phyloP scores from a whole-genome alignment of 2,329 filamentous ascomycete genomes.

The Exophiala calicioides region DNA sequence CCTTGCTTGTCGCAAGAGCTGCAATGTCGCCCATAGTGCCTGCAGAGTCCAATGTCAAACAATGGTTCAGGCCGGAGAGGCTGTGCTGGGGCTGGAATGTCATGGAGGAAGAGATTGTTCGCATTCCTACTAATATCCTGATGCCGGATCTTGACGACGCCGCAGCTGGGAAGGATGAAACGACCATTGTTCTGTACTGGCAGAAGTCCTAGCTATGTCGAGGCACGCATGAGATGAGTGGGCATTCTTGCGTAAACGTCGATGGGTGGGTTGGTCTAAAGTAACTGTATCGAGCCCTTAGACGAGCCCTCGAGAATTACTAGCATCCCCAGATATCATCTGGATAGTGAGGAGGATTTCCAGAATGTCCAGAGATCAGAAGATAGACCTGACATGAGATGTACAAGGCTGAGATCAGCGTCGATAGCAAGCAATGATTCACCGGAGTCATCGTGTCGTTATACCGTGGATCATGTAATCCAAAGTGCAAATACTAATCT shows the following conservation, averaged over 20 bases:
- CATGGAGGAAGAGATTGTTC: constrained; percentile 39
- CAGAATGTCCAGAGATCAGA: too few species aligned
- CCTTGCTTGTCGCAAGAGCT: constrained; percentile 21
- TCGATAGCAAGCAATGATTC: too few species aligned
- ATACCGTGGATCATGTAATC: not conserved
- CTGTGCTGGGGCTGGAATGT: constrained; percentile 48
- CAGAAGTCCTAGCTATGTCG: constrained; percentile 13
- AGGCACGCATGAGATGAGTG: not conserved
- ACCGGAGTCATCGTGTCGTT: too few species aligned
- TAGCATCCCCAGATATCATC: too few species aligned
- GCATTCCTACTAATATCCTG: constrained; percentile 21
- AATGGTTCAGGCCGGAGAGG: constrained; percentile 26
- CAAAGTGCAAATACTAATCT: too few species aligned
- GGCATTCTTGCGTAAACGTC: not conserved
- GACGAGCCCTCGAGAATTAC: too few species aligned
- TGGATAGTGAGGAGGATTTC: too few species aligned
- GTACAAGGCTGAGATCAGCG: too few species aligned
- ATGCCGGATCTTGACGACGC: not conserved
- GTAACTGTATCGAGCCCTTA: not conserved
- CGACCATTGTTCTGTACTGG: constrained; percentile 20
- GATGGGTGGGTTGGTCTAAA: too few species aligned
- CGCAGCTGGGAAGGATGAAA: not conserved
- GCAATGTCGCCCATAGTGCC: constrained; percentile 17
- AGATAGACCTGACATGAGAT: too few species aligned
- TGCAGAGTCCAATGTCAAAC: constrained; percentile 18